Base-by-base conservation (phyloP, 1,284 basidiomycete species). In the Cryptococcus depauperatus region DNA sequence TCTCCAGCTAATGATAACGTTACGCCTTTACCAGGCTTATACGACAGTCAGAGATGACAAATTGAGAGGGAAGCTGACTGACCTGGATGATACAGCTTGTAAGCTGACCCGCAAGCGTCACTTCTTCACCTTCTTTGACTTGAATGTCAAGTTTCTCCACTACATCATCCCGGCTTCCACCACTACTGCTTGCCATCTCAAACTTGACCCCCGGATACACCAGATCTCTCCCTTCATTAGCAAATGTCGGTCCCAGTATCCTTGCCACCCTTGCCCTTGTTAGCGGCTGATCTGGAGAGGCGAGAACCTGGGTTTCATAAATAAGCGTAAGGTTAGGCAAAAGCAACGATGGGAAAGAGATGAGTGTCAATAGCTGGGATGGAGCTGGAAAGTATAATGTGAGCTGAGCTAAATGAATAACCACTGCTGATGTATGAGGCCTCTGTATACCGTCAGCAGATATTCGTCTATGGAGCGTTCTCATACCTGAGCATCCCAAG, bases 221-320 rank as follows among this genome's bases (percentile, higher is more conserved):
- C 27, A 64, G 47, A 18, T 48, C 56, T 5, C 35, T 46, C 2
- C 48, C 46, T 10, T 56, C 50, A 27, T 46, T 47, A 46, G 84
- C 82, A 30, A 83, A 90, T 0, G 88, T 90, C 5, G 88, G 88
- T 0, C 87, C 87, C 62, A 91, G 85, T 5, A 79, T 78, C 35
- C 80, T 76, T 47, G 78, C 83, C 3, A 90, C 82, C 30, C 76
- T 76, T 0, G 83, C 77, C 38, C 83, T 76, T 25, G 79, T 76
- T 11, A 89, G 69, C 1, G 78, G 37, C 76, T 75, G 47, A 69
- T 70, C 21, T 76, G 79, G 43, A 0, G 58, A 58, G 0, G 80
- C 80, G 3, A 90, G 73, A 9, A 81, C 61, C 1, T 71, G 72
- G 41, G 79, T 78, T 63, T 82, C 83, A 69, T 88, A 90, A 40